These are phyloP conservation scores for Viola odorata DNA, from an alignment of 345 rosid species.

Conservation along the genomic window DNA sequence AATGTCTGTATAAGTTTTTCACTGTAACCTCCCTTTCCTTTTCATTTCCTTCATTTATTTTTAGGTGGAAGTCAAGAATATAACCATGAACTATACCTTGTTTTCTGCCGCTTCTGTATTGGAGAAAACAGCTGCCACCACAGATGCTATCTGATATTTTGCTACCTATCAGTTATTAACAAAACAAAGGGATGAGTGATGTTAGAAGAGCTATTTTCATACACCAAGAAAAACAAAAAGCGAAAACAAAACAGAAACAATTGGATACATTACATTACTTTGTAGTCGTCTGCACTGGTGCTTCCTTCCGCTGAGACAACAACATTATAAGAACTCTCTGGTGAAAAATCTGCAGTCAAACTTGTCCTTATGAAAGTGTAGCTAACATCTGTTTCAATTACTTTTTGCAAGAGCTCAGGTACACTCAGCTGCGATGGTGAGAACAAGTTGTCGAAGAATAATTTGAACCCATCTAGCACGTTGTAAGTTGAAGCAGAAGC, in stretches of 20 bases:
- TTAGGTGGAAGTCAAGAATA: not conserved
- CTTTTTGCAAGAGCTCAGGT: conserved; percentile 59
- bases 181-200: conserved; percentile 2
- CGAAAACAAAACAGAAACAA: conserved; percentile 27
- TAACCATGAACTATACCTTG: conserved; percentile 42
- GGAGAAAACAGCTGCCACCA: conserved; percentile 82
- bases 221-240: not conserved
- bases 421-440: conserved; percentile 53
- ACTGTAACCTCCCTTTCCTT: not conserved
- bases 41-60: not conserved
- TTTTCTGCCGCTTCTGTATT: conserved; percentile 86
- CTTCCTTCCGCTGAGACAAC: conserved; percentile 76
- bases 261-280: conserved; percentile 99
- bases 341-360: conserved; percentile 73
- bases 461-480: conserved; percentile 68
- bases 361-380: conserved; percentile 78
- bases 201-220: not conserved
- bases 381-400: conserved; percentile 59
- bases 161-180: conserved; percentile 48
- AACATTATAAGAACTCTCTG: conserved; percentile 70
- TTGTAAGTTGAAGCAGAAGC: conserved; percentile 50
- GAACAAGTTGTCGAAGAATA: conserved; percentile 76
- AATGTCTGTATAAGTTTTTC: not conserved
- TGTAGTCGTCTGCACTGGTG: conserved; percentile 56
- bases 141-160: conserved; percentile 60